Evolutionary conservation across 1,284 basidiomycete species (phyloP).

Genomic region (Boletus subluridellus): DNA sequence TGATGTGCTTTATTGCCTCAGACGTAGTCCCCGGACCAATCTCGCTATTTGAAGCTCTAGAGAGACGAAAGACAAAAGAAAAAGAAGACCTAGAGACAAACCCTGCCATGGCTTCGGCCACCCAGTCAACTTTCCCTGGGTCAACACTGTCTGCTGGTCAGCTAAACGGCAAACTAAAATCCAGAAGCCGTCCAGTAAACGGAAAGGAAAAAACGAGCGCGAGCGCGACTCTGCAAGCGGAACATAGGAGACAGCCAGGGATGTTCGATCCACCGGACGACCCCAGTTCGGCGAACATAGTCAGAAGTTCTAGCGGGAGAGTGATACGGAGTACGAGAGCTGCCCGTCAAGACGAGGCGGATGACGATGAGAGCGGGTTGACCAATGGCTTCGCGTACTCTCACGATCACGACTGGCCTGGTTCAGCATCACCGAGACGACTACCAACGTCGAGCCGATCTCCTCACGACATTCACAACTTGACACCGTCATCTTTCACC

Average conservation of each 20-base stretch:
- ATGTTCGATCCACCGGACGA: slow-evolving; percentile 27
- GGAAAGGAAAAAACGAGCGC: slow-evolving; percentile 42
- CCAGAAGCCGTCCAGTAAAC: slow-evolving; percentile 37
- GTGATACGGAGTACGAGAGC: slow-evolving; percentile 35
- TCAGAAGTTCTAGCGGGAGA: slow-evolving; percentile 35
- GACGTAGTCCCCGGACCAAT: slow-evolving; percentile 67
- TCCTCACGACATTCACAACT: slow-evolving; percentile 28
- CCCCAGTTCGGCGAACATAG: slow-evolving; percentile 8
- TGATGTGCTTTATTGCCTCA: slow-evolving; percentile 29
- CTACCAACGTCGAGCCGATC: slow-evolving; percentile 10
- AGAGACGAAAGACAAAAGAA: slow-evolving; percentile 53
- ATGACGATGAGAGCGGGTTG: slow-evolving; percentile 18
- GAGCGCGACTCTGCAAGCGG: slow-evolving; percentile 26
- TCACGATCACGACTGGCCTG: slow-evolving; percentile 29
- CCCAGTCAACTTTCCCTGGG: slow-evolving; percentile 21
- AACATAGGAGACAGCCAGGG: slow-evolving; percentile 26
- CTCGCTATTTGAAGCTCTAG: slow-evolving; percentile 55
- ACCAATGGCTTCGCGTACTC: slow-evolving; percentile 25
- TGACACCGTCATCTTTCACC: slow-evolving; percentile 27
- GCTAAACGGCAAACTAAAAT: slow-evolving; percentile 39
- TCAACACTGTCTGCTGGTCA: slow-evolving; percentile 18
- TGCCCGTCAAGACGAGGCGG: slow-evolving; percentile 27
- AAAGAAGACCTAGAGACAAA: slow-evolving; percentile 57
- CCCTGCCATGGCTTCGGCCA: slow-evolving; percentile 48
- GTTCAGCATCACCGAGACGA: slow-evolving; percentile 29